Percentiles rank a stretch among this genome's conserved stretches.
Evolutionary conservation across 2,329 filamentous ascomycete genomes (phyloP).

Genomic region (Alternaria metachromatica): DNA sequence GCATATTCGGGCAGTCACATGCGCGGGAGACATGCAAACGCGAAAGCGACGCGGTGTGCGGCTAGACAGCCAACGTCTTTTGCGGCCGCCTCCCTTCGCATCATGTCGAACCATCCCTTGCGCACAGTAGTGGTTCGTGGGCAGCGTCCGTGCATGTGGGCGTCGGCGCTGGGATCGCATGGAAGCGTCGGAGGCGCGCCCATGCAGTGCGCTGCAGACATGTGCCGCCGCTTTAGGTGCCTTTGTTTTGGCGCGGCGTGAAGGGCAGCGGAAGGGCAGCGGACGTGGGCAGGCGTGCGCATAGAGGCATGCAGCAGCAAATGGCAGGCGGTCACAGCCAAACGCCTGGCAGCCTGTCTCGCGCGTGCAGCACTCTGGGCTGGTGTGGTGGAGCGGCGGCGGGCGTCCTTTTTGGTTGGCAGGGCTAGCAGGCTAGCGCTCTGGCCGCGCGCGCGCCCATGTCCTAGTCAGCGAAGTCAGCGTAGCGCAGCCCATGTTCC

Average conservation of each 20-base stretch:
- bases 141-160: constrained; percentile 20
- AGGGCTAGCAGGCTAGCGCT: constrained; percentile 29
- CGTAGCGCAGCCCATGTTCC: constrained; percentile 1
- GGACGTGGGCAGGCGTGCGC: not conserved
- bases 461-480: not conserved
- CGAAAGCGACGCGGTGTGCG: not conserved
- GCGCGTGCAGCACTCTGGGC: not conserved
- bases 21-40: constrained; percentile 1
- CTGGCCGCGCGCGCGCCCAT: constrained; percentile 24
- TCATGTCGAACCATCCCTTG: constrained; percentile 7
- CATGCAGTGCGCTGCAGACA: constrained; percentile 9
- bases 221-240: constrained; percentile 23
- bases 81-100: constrained; percentile 3
- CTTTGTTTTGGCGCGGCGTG: constrained; percentile 1
- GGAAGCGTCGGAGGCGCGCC: constrained; percentile 16
- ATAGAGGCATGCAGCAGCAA: not conserved
- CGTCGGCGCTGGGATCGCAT: constrained; percentile 24
- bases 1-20: constrained; percentile 18
- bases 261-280: not conserved
- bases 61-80: not conserved
- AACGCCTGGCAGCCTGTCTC: not conserved
- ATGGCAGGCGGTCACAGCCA: not conserved
- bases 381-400: not conserved
- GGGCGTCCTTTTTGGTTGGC: constrained; percentile 20
- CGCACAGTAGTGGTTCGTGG: constrained; percentile 19